Evolutionary conservation across 495 filamentous ascomycete genomes (phyloP).

Genomic region (Lepidopterella palustris): DNA sequence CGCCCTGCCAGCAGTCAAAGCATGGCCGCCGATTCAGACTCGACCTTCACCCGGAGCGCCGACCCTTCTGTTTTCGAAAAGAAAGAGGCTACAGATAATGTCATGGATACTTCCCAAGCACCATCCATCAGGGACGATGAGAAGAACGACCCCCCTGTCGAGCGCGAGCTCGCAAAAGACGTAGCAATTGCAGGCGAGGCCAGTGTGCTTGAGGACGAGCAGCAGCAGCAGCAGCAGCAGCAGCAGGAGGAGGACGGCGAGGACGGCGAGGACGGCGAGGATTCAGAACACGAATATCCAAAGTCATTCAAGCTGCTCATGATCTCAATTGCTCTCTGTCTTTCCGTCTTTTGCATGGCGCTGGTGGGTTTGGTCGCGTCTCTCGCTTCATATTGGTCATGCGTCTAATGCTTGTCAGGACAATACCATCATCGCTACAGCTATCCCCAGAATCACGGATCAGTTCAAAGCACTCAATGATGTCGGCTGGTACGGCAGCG

Average conservation of each 20-base stretch:
- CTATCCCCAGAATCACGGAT: constrained; percentile 78
- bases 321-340: constrained; percentile 54
- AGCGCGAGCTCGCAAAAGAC: background rate
- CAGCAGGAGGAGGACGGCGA: constrained; percentile 1
- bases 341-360: constrained; percentile 61
- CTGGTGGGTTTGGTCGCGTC: constrained; percentile 43
- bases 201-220: background rate
- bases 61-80: constrained; percentile 20
- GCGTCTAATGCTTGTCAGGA: constrained; percentile 35
- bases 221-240: constrained; percentile 3
- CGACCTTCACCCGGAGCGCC: constrained; percentile 16
- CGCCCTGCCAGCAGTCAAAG: constrained; percentile 10
- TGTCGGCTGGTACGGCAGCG: constrained; percentile 72
- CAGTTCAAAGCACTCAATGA: constrained; percentile 68
- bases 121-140: constrained; percentile 8
- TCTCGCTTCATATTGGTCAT: background rate
- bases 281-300: constrained; percentile 44
- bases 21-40: constrained; percentile 22
- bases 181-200: too few relatives aligned
- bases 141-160: background rate
- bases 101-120: constrained; percentile 4
- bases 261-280: constrained; percentile 30
- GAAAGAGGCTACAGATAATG: constrained; percentile 12
- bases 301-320: constrained; percentile 44
- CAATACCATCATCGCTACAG: constrained; percentile 78